Evolutionary conservation across 2,329 filamentous ascomycete genomes (phyloP), one percentile per base, ranked within the genome.

Genomic region (Endoconidiophora laricicola): DNA sequence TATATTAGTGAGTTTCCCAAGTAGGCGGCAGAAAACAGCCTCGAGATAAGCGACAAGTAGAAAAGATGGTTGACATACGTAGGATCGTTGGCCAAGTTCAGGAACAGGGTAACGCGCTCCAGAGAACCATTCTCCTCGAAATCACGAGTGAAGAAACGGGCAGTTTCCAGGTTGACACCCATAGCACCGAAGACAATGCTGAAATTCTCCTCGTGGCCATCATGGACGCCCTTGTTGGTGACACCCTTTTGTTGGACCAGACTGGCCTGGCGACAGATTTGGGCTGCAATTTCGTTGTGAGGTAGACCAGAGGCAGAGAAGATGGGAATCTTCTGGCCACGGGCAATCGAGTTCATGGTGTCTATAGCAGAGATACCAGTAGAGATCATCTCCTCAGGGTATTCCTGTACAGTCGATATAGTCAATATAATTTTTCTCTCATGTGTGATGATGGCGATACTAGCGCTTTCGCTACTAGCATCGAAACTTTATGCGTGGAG

Each of bases 151-250:
- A 98, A 98, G 78, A 98, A 98, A 60, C 91, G 84, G 60, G 84
- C 86, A 29, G 91, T 98, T 66, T 98, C 91, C 81, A 98, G 80
- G 73, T 98, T 98, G 60, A 98, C 91, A 87, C 91, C 91, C 91
- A 98, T 98, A 62, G 91, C 91, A 63, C 86, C 93, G 64, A 98
- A 98, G 52, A 98, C 91, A 61, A 98, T 98, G 54, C 88, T 95
- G 76, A 98, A 98, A 73, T 98, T 98, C 63, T 98, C 91, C 62
- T 95, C 87, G 68, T 98, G 91, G 51, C 81, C 88, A 62, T 98
- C 93, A 63, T 98, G 91, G 23, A 91, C 81, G 57, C 83, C 88
- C 78, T 98, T 98, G 65, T 86, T 94, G 36, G 87, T 82, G 49
- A 79, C 66, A 47, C 87, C 74, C 73, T 86, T 62, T 59, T 74